Evolutionary conservation across 306 rosid species (phyloP).

Genomic region (Lathyrus aphaca): DNA sequence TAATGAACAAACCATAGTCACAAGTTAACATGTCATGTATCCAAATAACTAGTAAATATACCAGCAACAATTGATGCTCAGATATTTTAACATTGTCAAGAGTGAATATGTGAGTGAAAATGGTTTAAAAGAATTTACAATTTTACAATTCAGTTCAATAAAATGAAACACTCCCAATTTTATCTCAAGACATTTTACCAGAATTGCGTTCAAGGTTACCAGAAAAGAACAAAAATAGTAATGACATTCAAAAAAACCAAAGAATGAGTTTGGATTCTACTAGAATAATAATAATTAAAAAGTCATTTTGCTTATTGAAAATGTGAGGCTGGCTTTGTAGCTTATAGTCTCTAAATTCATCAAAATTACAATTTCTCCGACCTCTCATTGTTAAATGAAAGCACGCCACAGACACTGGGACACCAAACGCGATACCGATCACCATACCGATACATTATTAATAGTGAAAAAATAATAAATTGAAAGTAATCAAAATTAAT

Average conservation of each 20-base stretch:
- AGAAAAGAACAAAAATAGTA: not conserved
- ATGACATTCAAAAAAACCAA: not conserved
- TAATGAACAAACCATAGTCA: slow-evolving; percentile 4
- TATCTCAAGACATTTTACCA: slow-evolving; percentile 10
- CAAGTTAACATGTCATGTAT: not conserved
- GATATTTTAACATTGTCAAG: not conserved
- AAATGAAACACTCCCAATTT: not conserved
- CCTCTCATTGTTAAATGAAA: not conserved
- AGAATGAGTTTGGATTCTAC: not conserved
- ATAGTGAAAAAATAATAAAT: too few relatives aligned
- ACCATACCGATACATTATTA: too few relatives aligned
- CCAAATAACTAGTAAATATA: not conserved
- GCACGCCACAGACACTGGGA: too few relatives aligned
- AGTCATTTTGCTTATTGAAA: not conserved
- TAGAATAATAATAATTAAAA: not conserved
- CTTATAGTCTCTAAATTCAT: not conserved
- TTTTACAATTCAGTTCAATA: slow-evolving; percentile 7
- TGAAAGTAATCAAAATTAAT: too few relatives aligned
- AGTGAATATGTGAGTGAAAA: slow-evolving; percentile 23
- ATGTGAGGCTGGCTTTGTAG: not conserved
- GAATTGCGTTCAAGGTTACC: not conserved
- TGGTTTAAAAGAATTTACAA: slow-evolving; percentile 1
- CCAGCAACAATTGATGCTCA: not conserved
- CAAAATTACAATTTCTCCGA: not conserved
- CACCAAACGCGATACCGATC: too few relatives aligned